These are phyloP conservation scores for Saccharum hybrid DNA, from an alignment of 202 grass and related monocot species.

Conservation along the genomic window DNA sequence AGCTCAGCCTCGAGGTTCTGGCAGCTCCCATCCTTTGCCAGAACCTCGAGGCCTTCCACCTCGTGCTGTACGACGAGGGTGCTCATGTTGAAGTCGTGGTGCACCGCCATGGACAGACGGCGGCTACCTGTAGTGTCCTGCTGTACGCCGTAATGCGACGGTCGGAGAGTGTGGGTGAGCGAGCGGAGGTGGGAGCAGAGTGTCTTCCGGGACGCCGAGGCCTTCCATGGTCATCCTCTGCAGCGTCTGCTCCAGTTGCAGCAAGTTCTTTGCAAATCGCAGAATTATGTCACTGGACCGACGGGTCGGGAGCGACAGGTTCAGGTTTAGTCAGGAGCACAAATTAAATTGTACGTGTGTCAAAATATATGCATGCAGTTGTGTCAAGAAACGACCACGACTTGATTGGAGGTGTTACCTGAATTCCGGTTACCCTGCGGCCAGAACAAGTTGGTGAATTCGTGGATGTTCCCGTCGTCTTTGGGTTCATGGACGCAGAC, in stretches of 20 bases:
- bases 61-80: constrained; percentile 53
- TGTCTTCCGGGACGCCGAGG: constrained; percentile 41
- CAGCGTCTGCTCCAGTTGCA: constrained; percentile 47
- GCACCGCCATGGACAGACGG: constrained; percentile 32
- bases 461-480: constrained; percentile 20
- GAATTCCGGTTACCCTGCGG: constrained; percentile 55
- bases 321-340: no score
- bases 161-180: constrained; percentile 27
- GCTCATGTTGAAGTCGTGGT: constrained; percentile 40
- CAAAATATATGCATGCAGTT: no score
- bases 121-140: constrained; percentile 17
- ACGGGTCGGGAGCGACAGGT: no score
- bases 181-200: constrained; percentile 30
- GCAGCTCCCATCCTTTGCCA: constrained; percentile 43
- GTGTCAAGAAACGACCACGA: no score
- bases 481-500: constrained; percentile 28
- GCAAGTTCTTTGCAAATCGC: constrained; percentile 29
- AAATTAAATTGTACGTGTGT: no score
- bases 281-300: constrained; percentile 39
- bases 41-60: constrained; percentile 59
- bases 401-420: constrained; percentile 8
- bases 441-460: constrained; percentile 44
- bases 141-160: constrained; percentile 36
- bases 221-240: constrained; percentile 55
- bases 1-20: no score